phyloP scores from a whole-genome alignment of 2,329 filamentous ascomycete species.

The Tolypocladium album region DNA sequence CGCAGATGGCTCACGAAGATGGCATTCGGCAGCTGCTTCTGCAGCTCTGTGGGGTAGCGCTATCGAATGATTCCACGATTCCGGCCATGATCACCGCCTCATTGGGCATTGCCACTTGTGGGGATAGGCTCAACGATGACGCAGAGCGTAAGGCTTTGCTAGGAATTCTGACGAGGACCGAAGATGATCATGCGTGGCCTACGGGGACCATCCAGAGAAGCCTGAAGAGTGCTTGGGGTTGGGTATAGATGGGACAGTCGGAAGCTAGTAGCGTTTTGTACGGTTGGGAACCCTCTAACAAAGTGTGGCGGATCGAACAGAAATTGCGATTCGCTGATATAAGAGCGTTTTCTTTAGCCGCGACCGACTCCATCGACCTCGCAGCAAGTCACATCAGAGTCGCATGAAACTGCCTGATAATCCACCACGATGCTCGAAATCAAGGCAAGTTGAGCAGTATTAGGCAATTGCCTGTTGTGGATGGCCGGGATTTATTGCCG shows the following conservation, averaged over 20 bases:
- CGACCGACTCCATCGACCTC: too few species aligned
- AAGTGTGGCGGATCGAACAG: too few species aligned
- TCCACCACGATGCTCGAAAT: background rate
- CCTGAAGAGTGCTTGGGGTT: constrained; percentile 39
- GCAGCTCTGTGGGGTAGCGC: constrained; percentile 46
- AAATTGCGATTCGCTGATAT: too few species aligned
- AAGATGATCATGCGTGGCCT: constrained; percentile 40
- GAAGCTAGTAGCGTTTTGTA: background rate
- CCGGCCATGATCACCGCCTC: constrained; percentile 45
- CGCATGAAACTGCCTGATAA: background rate
- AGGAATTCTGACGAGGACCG: constrained; percentile 33
- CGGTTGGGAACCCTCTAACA: too few species aligned
- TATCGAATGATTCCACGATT: constrained; percentile 43
- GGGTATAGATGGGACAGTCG: constrained; percentile 14
- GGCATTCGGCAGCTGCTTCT: constrained; percentile 36
- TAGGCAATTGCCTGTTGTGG: background rate
- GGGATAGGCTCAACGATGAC: constrained; percentile 35
- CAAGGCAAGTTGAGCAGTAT: background rate
- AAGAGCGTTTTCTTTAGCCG: too few species aligned
- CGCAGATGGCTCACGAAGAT: constrained; percentile 20
- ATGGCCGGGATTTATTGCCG: background rate
- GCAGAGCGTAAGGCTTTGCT: constrained; percentile 37
- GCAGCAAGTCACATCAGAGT: background rate
- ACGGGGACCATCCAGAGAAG: constrained; percentile 35
- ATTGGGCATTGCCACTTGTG: constrained; percentile 40